A percentile compares a stretch with the other conserved stretches of the same genome.
phyloP scores from a whole-genome alignment of 176 grass and related monocot genomes.

The Aegilops tauschii region DNA sequence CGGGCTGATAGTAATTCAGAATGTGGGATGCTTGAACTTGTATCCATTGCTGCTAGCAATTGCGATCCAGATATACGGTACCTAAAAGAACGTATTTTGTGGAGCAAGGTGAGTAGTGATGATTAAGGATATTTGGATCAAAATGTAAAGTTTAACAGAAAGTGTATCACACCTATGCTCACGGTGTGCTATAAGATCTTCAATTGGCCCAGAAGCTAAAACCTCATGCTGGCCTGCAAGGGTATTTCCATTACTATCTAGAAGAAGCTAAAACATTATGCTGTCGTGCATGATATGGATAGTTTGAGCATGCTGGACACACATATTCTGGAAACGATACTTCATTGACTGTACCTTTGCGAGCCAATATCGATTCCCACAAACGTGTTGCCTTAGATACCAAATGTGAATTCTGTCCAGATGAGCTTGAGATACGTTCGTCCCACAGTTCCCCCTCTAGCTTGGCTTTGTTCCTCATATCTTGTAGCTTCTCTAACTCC shows the following conservation, averaged over 20 bases:
- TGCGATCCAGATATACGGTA: slow-evolving; percentile 97
- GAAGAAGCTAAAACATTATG: background rate
- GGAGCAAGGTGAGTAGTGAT: background rate
- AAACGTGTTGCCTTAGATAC: slow-evolving; percentile 85
- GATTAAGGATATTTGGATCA: background rate
- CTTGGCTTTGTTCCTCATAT: slow-evolving; percentile 93
- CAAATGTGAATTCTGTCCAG: slow-evolving; percentile 91
- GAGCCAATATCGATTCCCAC: slow-evolving; percentile 98
- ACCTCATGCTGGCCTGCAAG: slow-evolving; percentile 93
- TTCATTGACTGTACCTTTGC: slow-evolving; percentile 58
- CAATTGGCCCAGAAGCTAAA: slow-evolving; percentile 96
- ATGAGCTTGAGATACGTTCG: slow-evolving; percentile 70
- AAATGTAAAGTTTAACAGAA: slow-evolving; percentile 6
- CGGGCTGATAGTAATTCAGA: slow-evolving; percentile 64
- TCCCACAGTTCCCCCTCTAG: slow-evolving; percentile 85
- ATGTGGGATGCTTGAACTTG: slow-evolving; percentile 67
- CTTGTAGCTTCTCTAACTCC: slow-evolving; percentile 93
- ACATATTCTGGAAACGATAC: slow-evolving; percentile 4
- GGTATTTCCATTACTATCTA: slow-evolving; percentile 14
- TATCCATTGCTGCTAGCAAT: slow-evolving; percentile 87
- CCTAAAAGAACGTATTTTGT: slow-evolving; percentile 56
- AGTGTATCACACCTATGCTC: slow-evolving; percentile 77
- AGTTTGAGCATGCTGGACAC: slow-evolving; percentile 15
- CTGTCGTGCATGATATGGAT: background rate
- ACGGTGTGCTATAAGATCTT: slow-evolving; percentile 97